Base-by-base conservation (phyloP, 805 yeast genomes). In the Hanseniaspora thailandica region DNA sequence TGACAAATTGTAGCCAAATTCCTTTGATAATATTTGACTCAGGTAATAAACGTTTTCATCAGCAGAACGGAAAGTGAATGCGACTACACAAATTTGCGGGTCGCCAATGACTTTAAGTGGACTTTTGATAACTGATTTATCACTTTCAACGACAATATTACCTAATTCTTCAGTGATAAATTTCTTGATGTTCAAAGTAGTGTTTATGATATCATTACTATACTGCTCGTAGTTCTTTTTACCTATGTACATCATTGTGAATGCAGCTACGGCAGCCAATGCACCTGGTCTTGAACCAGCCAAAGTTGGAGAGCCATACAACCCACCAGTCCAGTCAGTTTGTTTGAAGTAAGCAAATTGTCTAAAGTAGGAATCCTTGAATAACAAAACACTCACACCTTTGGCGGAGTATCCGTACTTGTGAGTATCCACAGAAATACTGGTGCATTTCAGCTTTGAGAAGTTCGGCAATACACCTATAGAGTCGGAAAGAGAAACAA, bases 271-370 rank as follows among this genome's bases (percentile, higher is more conserved):
- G n/a, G 84, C 97, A 75, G 88, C 84, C 34, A 90, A 71, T 0
- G 97, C 97, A 46, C 98, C 98, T 0, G 97, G 97, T 58, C 97
- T 77, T 10, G 96, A 86, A 1, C 98, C 98, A 0, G 97, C 97
- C 47, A 93, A 70, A 0, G 97, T 93, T 1, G 97, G 97, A 0
- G 96, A 86, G 0, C 97, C 98, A 63, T 90, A 90, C 59, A 90
- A 72, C 0, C 98, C 98, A 31, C 98, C 98, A 4, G 81, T 72
- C 98, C 98, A 90, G 57, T 82, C 86, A 1, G 86, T 72, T 49
- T 80, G 75, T 30, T 89, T 76, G 66, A 82, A 93, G 67, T 93
- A 90, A 69, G 93, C 98, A 61, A 82, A 75, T 58, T 76, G 76
- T 55, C 98, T 75, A 54, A 87, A 74, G 55, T 76, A 74, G 0